Evolutionary conservation across 495 filamentous ascomycete species (phyloP).

Genomic region (Tuber microsphaerosporum): DNA sequence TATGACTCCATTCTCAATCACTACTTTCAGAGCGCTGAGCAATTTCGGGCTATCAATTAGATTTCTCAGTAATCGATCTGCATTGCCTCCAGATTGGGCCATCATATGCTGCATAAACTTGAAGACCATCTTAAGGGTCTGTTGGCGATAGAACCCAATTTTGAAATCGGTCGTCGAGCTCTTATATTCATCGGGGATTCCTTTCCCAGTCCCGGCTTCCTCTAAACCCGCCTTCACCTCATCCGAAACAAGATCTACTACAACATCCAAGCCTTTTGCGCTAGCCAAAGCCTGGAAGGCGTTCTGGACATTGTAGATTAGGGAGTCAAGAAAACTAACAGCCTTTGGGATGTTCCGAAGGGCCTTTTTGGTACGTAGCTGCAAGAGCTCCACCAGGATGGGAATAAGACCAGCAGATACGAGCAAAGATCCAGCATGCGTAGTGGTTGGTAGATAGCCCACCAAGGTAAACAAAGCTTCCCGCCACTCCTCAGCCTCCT

Average conservation of each 20-base stretch:
- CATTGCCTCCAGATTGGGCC: conserved; percentile 72
- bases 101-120: conserved; percentile 96
- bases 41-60: conserved; percentile 86
- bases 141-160: conserved; percentile 84
- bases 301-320: conserved; percentile 72
- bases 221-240: conserved; percentile 67
- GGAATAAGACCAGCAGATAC: conserved; percentile 81
- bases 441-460: conserved; percentile 64
- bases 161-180: conserved; percentile 81
- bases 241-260: conserved; percentile 73
- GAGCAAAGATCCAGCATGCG: conserved; percentile 55
- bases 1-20: conserved; percentile 67
- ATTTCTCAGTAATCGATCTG: conserved; percentile 83
- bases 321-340: conserved; percentile 74
- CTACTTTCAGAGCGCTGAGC: conserved; percentile 65
- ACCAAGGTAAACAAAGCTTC: conserved; percentile 76
- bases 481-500: conserved; percentile 75
- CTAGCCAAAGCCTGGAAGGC: conserved; percentile 71
- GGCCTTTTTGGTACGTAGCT: conserved; percentile 71
- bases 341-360: conserved; percentile 73
- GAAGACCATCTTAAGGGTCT: conserved; percentile 84
- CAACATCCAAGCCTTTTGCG: conserved; percentile 73
- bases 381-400: conserved; percentile 81
- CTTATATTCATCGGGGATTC: conserved; percentile 69
- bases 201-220: conserved; percentile 57